phyloP scores from a whole-genome alignment of 2,329 filamentous ascomycete genomes.

The Beauveria pseudobassiana region DNA sequence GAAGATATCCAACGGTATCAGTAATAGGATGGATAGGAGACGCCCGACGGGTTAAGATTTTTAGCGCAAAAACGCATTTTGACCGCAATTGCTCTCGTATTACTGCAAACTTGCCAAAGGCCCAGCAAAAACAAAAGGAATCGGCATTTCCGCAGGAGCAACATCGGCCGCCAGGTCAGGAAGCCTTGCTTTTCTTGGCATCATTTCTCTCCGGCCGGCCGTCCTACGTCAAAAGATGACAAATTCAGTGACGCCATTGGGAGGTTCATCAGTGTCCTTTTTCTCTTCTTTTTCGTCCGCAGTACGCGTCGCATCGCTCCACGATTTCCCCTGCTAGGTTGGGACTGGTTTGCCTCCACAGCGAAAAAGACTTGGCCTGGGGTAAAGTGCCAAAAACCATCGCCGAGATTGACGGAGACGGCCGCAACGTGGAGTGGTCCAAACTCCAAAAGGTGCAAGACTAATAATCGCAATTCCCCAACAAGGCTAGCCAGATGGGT shows the following conservation, averaged over 20 bases:
- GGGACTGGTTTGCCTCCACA: conserved; percentile 1
- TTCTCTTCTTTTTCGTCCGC: no score
- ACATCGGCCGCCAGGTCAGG: background rate
- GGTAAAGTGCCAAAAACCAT: background rate
- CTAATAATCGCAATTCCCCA: background rate
- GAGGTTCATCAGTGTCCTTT: background rate
- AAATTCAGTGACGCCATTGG: background rate
- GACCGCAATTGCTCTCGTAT: background rate
- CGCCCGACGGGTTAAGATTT: background rate
- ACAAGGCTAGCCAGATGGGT: background rate
- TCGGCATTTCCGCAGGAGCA: background rate
- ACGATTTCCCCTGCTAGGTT: background rate
- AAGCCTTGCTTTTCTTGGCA: background rate
- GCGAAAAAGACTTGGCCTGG: background rate
- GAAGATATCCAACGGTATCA: background rate
- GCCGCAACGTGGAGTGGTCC: background rate
- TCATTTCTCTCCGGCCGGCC: background rate
- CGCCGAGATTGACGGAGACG: background rate
- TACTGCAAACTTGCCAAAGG: background rate
- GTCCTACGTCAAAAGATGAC: background rate
- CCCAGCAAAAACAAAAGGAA: background rate
- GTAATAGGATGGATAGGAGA: no score
- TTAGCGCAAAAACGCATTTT: background rate
- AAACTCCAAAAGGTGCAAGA: background rate
- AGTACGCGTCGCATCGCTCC: background rate